A percentile compares a stretch with the other conserved stretches of the same genome.
Conservation (phyloP, 2,329 filamentous ascomycete genomes). For the Leptographium flavum region DNA sequence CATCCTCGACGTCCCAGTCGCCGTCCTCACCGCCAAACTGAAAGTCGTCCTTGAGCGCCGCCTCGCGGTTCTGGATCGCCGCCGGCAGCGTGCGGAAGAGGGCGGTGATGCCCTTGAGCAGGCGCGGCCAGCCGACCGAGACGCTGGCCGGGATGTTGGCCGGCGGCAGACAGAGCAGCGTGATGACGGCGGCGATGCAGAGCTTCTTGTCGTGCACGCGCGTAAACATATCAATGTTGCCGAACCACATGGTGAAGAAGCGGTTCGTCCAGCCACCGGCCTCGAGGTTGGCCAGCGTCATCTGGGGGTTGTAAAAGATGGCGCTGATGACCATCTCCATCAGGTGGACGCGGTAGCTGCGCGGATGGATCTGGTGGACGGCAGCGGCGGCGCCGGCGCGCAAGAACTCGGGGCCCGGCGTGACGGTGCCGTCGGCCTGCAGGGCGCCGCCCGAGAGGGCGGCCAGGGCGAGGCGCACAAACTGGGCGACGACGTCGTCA, state of each 20-base stretch:
- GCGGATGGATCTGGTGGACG: slow-evolving; percentile 51
- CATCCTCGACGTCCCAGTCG: slow-evolving; percentile 62
- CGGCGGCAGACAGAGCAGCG: slow-evolving; percentile 64
- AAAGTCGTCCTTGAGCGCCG: slow-evolving; percentile 81
- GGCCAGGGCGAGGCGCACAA: slow-evolving; percentile 79
- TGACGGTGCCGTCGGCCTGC: slow-evolving; percentile 38
- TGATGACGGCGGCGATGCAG: slow-evolving; percentile 83
- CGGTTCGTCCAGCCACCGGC: slow-evolving; percentile 90
- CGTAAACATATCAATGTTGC: slow-evolving; percentile 83
- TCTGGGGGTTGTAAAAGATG: slow-evolving; percentile 88
- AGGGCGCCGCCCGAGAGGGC: slow-evolving; percentile 40
- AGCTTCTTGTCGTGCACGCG: slow-evolving; percentile 98
- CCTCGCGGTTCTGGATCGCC: slow-evolving; percentile 83
- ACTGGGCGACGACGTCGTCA: slow-evolving; percentile 76
- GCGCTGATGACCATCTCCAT: slow-evolving; percentile 99
- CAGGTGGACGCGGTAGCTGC: slow-evolving; percentile 86
- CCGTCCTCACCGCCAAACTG: slow-evolving; percentile 55
- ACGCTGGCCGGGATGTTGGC: slow-evolving; percentile 84
- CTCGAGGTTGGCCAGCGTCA: slow-evolving; percentile 81
- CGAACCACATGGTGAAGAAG: slow-evolving; percentile 98
- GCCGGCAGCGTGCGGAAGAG: slow-evolving; percentile 84
- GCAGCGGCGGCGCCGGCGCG: slow-evolving; percentile 6
- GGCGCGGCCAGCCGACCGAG: slow-evolving; percentile 84
- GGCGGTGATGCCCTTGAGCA: slow-evolving; percentile 75
- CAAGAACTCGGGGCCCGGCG: slow-evolving; percentile 6